Conservation (phyloP, 176 grass and related monocot genomes). For the Hordeum vulgare region MorexV3_pseudomolecules_assembly NC_058523.1:331872151-331872650, state of each 20-base stretch:
- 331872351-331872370: slow-evolving; percentile 62
- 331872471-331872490: neutral
- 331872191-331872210: no score
- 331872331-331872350: slow-evolving; percentile 67
- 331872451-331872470: neutral
- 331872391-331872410: slow-evolving; percentile 37
- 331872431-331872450: slow-evolving; percentile 5
- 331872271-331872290: no score
- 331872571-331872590: slow-evolving; percentile 75
- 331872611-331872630: slow-evolving; percentile 28
- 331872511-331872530: slow-evolving; percentile 44
- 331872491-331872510: neutral
- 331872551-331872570: slow-evolving; percentile 49
- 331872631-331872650: slow-evolving; percentile 22
- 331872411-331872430: slow-evolving; percentile 36
- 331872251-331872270: no score
- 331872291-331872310: no score
- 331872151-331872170: no score
- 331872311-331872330: slow-evolving; percentile 86
- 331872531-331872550: slow-evolving; percentile 38
- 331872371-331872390: slow-evolving; percentile 47
- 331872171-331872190: no score
- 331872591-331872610: slow-evolving; percentile 44
- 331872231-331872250: no score
- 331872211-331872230: no score